Conservation (phyloP, 2,329 filamentous ascomycete species). For the Fusarium lyarnte region DNA sequence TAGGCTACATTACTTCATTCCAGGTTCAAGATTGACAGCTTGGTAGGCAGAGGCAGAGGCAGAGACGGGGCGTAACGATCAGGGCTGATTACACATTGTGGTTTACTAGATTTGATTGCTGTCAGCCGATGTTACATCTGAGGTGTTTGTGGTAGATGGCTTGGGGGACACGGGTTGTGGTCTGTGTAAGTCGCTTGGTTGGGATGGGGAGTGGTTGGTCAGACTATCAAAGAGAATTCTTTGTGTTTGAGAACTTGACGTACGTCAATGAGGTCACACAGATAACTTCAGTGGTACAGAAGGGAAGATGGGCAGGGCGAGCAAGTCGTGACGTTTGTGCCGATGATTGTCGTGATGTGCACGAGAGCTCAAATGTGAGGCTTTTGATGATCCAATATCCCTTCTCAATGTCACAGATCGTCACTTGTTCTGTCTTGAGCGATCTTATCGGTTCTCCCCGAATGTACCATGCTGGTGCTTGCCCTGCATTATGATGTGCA, state of each 20-base stretch:
- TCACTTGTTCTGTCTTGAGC: background rate
- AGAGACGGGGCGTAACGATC: constrained; percentile 7
- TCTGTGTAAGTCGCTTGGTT: constrained; percentile 21
- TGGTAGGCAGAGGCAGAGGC: background rate
- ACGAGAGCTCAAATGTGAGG: constrained; percentile 7
- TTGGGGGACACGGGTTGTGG: constrained; percentile 1
- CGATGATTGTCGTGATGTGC: constrained; percentile 15
- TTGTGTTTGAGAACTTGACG: constrained; percentile 6
- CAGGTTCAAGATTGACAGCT: constrained; percentile 7
- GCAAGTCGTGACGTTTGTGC: background rate
- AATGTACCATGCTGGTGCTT: background rate
- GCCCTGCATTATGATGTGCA: constrained; percentile 22
- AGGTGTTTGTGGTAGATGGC: constrained; percentile 12
- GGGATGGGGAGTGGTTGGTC: constrained; percentile 16
- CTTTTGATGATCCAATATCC: constrained; percentile 10
- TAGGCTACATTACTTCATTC: constrained; percentile 10
- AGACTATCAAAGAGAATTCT: background rate
- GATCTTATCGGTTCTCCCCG: constrained; percentile 5
- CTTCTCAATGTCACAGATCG: background rate
- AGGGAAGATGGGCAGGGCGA: constrained; percentile 2
- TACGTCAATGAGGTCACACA: constrained; percentile 20
- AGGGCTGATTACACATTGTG: background rate
- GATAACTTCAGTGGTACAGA: background rate
- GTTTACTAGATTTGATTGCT: background rate
- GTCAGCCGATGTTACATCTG: constrained; percentile 1